Evolutionary conservation across 441 rosid genomes (phyloP).

Genomic region (Biscutella laevigata): DNA sequence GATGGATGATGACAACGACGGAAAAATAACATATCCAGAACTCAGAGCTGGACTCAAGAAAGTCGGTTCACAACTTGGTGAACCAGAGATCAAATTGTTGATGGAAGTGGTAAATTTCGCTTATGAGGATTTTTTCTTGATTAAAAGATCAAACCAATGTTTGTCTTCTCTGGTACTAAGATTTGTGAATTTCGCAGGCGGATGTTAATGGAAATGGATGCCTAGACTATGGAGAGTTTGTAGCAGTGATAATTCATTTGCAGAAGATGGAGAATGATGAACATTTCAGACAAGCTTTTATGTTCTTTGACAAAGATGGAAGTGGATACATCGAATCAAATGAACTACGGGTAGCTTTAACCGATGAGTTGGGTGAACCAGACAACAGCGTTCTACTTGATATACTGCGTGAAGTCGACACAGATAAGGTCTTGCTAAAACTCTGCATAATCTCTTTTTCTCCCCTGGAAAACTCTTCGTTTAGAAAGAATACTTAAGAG

Average conservation of each 20-base stretch:
- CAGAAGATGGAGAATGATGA: conserved; percentile 98
- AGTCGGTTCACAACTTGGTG: conserved; percentile 87
- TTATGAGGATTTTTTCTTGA: not conserved
- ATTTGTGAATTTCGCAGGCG: conserved; percentile 42
- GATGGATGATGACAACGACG: conserved; percentile 87
- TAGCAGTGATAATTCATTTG: conserved; percentile 90
- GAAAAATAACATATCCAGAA: conserved; percentile 73
- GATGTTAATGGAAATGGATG: conserved; percentile 91
- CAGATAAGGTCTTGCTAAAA: conserved; percentile 65
- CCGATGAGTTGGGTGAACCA: conserved; percentile 62
- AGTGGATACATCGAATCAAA: conserved; percentile 72
- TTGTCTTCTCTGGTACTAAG: conserved; percentile 2
- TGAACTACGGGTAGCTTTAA: conserved; percentile 60
- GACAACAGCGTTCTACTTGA: conserved; percentile 55
- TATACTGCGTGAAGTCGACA: conserved; percentile 92
- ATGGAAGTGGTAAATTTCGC: conserved; percentile 79
- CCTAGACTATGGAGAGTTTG: conserved; percentile 87
- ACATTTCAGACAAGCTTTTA: conserved; percentile 80
- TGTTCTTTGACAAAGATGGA: conserved; percentile 82
- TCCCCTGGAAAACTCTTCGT: not conserved
- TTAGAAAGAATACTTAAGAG: not conserved
- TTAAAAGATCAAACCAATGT: not conserved
- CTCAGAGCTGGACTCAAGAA: conserved; percentile 77
- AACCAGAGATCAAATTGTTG: conserved; percentile 86
- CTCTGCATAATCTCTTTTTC: not conserved